Evolutionary conservation across 805 yeast species (phyloP), one percentile per base, ranked within the genome.

Genomic region (Ogataea zsoltii): DNA sequence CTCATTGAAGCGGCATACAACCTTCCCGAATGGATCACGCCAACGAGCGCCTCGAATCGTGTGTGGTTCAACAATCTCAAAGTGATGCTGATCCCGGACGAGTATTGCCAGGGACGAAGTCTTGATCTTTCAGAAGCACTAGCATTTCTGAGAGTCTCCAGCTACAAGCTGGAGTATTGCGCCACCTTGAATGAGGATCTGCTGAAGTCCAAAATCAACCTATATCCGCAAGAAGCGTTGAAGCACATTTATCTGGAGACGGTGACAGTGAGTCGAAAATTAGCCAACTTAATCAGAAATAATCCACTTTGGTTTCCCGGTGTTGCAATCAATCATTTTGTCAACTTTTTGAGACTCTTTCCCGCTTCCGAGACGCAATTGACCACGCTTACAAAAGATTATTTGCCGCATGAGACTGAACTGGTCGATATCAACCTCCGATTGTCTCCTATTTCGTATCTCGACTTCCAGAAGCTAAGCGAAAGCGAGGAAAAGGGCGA

Each of bases 51-150:
- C 0, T 55, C 63, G 13, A 79, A 81, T 55, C 63, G 87, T 45
- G 60, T 75, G 2, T 81, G 86, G 86, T 49, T 79, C 7, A 69
- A 74, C 42, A 58, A 68, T 35, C 74, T 75, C 3, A 51, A 61
- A 16, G 55, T 75, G 12, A 54, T 68, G 43, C 50, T 69, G 16
- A 69, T 76, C 7, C 80, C 81, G 2, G 56, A 62, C 14, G 60
- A 62, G 4, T 72, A 58, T 44, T 62, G 64, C 32, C 51, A 54
- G 4, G 54, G 61, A 14, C 58, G 69, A 37, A 69, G 71, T 17
- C 53, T 79, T 36, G 51, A 50, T 6, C 55, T 72, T 26, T 43
- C 55, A 3, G 76, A 77, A 45, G 68, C 80, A 1, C 49, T 77
- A 30, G 57, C 57, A 7, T 75, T 69, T 53, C 53, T 78, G 44